A percentile compares a stretch with the other conserved stretches of the same genome.
These are phyloP conservation scores for Pyronema domesticum DNA, from an alignment of 495 filamentous ascomycete genomes.

Conservation along the genomic window DNA sequence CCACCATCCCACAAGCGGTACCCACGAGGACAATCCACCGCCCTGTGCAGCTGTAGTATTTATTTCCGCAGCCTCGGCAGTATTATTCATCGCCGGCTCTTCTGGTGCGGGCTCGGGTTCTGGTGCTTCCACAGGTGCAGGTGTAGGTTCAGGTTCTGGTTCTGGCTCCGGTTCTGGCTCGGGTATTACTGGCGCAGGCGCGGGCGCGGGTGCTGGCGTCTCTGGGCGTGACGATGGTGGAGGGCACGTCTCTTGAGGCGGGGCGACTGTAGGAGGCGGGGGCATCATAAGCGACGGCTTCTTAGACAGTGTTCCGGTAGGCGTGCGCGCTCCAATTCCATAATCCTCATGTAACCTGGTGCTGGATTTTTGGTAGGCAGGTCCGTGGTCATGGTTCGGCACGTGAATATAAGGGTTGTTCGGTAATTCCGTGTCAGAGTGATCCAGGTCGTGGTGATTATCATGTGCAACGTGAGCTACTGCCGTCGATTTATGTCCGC, in stretches of 20 bases:
- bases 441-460: neutral
- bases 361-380: neutral
- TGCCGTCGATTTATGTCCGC: neutral
- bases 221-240: neutral
- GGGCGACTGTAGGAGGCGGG: neutral
- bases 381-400: neutral
- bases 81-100: neutral
- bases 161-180: neutral
- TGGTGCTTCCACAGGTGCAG: neutral
- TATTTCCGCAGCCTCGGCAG: neutral
- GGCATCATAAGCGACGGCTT: neutral
- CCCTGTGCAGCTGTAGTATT: neutral
- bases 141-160: neutral
- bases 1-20: conserved; percentile 16
- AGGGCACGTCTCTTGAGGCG: neutral
- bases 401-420: neutral
- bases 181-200: neutral
- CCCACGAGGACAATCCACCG: neutral
- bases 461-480: neutral
- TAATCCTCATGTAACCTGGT: neutral
- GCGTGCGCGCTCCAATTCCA: neutral
- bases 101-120: neutral
- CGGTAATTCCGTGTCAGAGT: neutral
- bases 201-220: neutral
- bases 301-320: neutral